Percentiles rank a stretch among this genome's conserved stretches.
Conservation (phyloP, 1,284 basidiomycete species). For the Vanrija humicola region DNA sequence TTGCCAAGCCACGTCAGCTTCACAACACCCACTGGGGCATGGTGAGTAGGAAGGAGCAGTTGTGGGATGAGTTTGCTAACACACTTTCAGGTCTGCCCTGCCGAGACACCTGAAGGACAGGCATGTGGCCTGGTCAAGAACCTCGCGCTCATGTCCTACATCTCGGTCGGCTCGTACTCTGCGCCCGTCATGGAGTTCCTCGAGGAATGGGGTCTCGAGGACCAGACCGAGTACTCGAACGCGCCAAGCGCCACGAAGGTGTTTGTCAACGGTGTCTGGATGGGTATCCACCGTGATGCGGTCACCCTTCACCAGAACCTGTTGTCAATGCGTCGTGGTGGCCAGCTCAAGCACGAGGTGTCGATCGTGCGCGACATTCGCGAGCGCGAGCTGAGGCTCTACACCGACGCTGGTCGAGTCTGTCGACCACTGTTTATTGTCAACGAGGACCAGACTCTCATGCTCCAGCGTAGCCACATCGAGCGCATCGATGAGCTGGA, state of each 20-base stretch:
- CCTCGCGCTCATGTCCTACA: constrained; percentile 93
- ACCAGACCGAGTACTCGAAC: constrained; percentile 82
- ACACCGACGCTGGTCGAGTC: constrained; percentile 94
- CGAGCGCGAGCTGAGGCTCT: constrained; percentile 88
- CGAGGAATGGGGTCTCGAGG: constrained; percentile 96
- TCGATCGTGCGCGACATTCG: constrained; percentile 96
- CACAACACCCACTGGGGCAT: constrained; percentile 99
- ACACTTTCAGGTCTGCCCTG: constrained; percentile 72
- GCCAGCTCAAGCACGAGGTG: constrained; percentile 93
- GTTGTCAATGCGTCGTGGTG: constrained; percentile 84
- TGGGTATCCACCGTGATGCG: constrained; percentile 97
- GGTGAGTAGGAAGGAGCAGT: constrained; percentile 49
- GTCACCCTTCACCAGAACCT: constrained; percentile 88
- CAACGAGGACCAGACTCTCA: constrained; percentile 70
- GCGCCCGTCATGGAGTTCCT: constrained; percentile 97
- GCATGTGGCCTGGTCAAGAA: constrained; percentile 99
- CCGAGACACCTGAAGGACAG: constrained; percentile 98
- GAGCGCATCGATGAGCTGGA: constrained; percentile 52
- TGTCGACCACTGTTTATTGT: constrained; percentile 97
- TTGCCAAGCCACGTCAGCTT: constrained; percentile 96
- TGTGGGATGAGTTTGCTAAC: background rate
- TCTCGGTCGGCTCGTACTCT: constrained; percentile 94
- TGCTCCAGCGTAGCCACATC: constrained; percentile 79
- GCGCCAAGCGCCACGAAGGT: constrained; percentile 89
- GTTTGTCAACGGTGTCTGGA: constrained; percentile 99